These are phyloP conservation scores for Aureoboletus auriporus DNA, from an alignment of 768 basidiomycete species.

Conservation along the genomic window DNA sequence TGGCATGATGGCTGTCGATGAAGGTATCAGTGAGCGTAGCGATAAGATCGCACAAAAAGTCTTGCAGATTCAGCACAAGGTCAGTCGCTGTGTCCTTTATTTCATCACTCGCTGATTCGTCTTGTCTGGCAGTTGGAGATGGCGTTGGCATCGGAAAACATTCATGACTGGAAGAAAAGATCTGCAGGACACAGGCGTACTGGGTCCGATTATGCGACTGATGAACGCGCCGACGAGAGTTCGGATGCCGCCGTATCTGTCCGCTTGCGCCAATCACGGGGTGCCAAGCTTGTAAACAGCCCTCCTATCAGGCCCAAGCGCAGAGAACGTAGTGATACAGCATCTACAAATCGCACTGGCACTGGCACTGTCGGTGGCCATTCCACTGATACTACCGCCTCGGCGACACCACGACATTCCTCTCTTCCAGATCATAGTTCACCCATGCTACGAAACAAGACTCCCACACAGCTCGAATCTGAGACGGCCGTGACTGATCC, in stretches of 20 bases:
- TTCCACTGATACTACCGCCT: constrained; percentile 22
- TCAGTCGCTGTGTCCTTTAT: constrained; percentile 29
- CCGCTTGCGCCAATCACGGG: constrained; percentile 39
- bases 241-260: constrained; percentile 43
- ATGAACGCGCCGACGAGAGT: constrained; percentile 56
- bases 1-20: constrained; percentile 83
- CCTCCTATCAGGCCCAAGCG: constrained; percentile 38
- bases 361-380: constrained; percentile 25
- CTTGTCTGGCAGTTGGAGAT: constrained; percentile 56
- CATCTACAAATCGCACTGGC: constrained; percentile 57
- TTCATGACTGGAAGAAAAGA: constrained; percentile 31
- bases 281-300: constrained; percentile 30
- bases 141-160: constrained; percentile 60
- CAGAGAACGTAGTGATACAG: constrained; percentile 54
- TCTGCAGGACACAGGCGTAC: constrained; percentile 20
- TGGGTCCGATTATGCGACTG: constrained; percentile 28
- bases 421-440: constrained; percentile 23
- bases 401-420: constrained; percentile 27
- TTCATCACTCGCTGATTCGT: constrained; percentile 5
- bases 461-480: constrained; percentile 39
- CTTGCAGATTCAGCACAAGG: constrained; percentile 87
- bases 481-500: constrained; percentile 22
- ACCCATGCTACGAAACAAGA: constrained; percentile 29
- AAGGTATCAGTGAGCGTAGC: constrained; percentile 78
- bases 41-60: constrained; percentile 89